Evolutionary conservation across 2,329 filamentous ascomycete genomes (phyloP).

Genomic region (Ascochyta koolunga): DNA sequence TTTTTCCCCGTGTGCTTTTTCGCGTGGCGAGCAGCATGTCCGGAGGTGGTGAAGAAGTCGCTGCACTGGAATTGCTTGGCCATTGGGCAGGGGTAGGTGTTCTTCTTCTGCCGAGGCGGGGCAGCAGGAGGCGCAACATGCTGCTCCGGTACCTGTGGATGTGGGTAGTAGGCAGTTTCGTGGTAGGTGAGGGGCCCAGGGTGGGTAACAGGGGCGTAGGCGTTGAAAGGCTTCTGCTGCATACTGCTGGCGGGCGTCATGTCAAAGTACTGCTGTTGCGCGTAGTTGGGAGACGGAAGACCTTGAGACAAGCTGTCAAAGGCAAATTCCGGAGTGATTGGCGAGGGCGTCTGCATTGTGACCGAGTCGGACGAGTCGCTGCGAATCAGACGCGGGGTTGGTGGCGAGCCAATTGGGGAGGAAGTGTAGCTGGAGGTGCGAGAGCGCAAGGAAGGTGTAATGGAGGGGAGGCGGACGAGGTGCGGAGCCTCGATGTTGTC

Average conservation of each 20-base stretch:
- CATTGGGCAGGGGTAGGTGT: constrained; percentile 75
- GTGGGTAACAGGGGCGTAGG: constrained; percentile 37
- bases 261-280: constrained; percentile 38
- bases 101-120: constrained; percentile 61
- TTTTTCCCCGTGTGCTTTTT: constrained; percentile 86
- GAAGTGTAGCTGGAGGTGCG: constrained; percentile 53
- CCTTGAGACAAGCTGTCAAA: constrained; percentile 32
- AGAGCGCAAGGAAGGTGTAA: constrained; percentile 46
- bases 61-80: constrained; percentile 73
- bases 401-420: constrained; percentile 55
- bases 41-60: constrained; percentile 83
- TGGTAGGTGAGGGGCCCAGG: constrained; percentile 34
- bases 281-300: constrained; percentile 37
- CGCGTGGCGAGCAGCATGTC: constrained; percentile 82
- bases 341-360: constrained; percentile 52
- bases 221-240: constrained; percentile 26
- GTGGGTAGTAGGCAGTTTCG: constrained; percentile 27
- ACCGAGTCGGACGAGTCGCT: constrained; percentile 55
- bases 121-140: constrained; percentile 46
- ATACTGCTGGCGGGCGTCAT: constrained; percentile 2
- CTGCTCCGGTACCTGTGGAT: constrained; percentile 17
- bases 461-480: constrained; percentile 44
- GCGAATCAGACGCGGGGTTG: constrained; percentile 54
- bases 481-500: constrained; percentile 47
- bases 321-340: constrained; percentile 53